phyloP scores from a whole-genome alignment of 371 early-diverging fungal genomes.

The Polyrhizophydium stewartii region DNA sequence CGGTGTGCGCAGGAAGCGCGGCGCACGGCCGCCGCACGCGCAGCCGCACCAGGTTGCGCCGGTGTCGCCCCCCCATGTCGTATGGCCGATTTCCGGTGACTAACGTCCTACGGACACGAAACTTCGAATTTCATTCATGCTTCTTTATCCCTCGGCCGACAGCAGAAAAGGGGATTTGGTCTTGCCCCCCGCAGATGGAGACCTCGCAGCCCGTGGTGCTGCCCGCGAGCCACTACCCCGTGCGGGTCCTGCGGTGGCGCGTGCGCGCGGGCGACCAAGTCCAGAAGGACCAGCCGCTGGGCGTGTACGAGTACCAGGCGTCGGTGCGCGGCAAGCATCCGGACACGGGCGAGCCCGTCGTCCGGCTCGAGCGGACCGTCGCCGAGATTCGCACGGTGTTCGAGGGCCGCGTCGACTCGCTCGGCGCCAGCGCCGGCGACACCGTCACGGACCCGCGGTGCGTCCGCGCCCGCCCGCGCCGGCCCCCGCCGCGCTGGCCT shows the following conservation, averaged over 20 bases:
- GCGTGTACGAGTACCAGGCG: constrained; percentile 18
- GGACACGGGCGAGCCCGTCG: background rate
- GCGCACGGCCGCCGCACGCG: no score
- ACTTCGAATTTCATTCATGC: no score
- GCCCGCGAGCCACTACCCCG: constrained; percentile 17
- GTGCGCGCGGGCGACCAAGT: constrained; percentile 11
- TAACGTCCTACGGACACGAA: no score
- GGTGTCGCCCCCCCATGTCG: no score
- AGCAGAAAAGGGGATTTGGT: no score
- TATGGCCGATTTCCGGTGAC: no score
- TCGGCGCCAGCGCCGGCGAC: background rate
- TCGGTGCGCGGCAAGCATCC: background rate
- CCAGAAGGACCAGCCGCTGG: constrained; percentile 16
- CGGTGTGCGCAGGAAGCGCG: no score
- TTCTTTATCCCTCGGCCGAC: no score
- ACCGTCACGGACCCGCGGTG: background rate
- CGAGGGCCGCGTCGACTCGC: background rate
- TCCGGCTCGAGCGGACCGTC: constrained; percentile 4
- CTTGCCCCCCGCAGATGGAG: no score
- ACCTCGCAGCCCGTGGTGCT: background rate
- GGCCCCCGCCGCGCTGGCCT: no score
- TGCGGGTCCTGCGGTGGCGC: constrained; percentile 11
- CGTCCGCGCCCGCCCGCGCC: background rate
- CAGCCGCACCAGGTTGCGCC: no score
- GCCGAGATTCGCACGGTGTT: background rate